Evolutionary conservation across 2,329 filamentous ascomycete genomes (phyloP).

Genomic region (Xylaria sp.): DNA sequence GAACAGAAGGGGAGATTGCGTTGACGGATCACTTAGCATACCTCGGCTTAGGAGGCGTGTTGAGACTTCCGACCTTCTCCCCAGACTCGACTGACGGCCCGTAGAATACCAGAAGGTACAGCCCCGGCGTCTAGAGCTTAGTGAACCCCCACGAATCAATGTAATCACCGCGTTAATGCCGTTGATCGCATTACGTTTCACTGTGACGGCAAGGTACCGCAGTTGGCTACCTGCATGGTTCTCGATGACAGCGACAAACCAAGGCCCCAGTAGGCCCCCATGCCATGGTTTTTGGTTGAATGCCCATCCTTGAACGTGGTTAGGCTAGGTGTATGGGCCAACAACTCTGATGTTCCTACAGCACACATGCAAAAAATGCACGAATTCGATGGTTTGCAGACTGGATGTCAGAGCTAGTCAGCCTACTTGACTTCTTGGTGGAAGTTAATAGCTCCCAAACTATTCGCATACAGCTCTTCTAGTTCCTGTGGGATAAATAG

Average conservation of each 20-base stretch:
- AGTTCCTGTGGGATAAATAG: background rate
- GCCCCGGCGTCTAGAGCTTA: constrained; percentile 13
- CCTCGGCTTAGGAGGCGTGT: background rate
- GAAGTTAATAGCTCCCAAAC: background rate
- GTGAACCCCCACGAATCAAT: constrained; percentile 19
- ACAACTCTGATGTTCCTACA: constrained; percentile 12
- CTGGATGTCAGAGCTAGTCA: constrained; percentile 18
- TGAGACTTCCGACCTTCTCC: constrained; percentile 10
- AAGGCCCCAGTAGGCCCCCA: constrained; percentile 23
- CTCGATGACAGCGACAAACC: constrained; percentile 27
- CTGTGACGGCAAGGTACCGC: constrained; percentile 23
- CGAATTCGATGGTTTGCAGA: constrained; percentile 18
- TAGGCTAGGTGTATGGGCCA: constrained; percentile 24
- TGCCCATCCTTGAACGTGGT: constrained; percentile 20
- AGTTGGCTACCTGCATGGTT: constrained; percentile 23
- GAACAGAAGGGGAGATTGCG: constrained; percentile 5
- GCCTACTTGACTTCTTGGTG: constrained; percentile 15
- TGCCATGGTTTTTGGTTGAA: constrained; percentile 3
- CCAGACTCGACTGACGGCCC: constrained; percentile 17
- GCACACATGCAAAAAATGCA: constrained; percentile 18
- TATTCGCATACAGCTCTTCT: constrained; percentile 1
- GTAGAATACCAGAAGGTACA: constrained; percentile 15
- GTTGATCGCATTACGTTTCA: background rate
- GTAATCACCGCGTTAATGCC: constrained; percentile 11
- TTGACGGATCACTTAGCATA: constrained; percentile 2